These are phyloP conservation scores for Cercospora canescens DNA, from an alignment of 2,329 filamentous ascomycete species.

Conservation along the genomic window DNA sequence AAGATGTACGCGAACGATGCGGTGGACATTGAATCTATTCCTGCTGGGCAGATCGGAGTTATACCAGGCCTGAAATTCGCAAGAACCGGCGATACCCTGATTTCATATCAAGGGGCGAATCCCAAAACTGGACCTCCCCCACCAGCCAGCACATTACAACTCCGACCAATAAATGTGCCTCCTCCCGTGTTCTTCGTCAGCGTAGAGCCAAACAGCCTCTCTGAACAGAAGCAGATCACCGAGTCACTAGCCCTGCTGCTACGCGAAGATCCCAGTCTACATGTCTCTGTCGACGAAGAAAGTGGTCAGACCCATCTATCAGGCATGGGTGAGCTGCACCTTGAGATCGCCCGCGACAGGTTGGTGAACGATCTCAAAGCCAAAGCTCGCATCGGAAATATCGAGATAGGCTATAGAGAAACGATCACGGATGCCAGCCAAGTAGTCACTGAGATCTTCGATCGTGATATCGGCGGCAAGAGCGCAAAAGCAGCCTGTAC, in stretches of 20 bases:
- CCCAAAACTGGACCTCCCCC: conserved; percentile 65
- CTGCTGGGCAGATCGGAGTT: conserved; percentile 89
- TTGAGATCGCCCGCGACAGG: conserved; percentile 88
- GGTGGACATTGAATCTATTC: conserved; percentile 77
- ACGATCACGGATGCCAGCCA: conserved; percentile 62
- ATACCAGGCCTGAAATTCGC: conserved; percentile 86
- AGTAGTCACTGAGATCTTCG: conserved; percentile 65
- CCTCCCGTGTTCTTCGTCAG: conserved; percentile 97
- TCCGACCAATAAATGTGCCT: conserved; percentile 84
- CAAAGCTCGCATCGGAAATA: conserved; percentile 80
- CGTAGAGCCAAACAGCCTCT: conserved; percentile 75
- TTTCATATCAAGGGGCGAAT: conserved; percentile 67
- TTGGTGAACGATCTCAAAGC: conserved; percentile 86
- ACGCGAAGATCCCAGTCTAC: conserved; percentile 88
- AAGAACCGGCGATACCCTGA: conserved; percentile 89
- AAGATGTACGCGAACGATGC: conserved; percentile 90
- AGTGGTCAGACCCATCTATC: conserved; percentile 90
- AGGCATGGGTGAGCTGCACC: conserved; percentile 93
- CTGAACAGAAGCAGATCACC: conserved; percentile 77
- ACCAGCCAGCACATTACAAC: conserved; percentile 71
- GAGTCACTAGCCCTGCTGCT: conserved; percentile 75
- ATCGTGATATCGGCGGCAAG: conserved; percentile 78
- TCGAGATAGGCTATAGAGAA: conserved; percentile 95
- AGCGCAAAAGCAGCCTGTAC: conserved; percentile 75
- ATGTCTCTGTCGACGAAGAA: conserved; percentile 82